A percentile compares a stretch with the other conserved stretches of the same genome.
Evolutionary conservation across 495 filamentous ascomycete genomes (phyloP).

Genomic region (Astrothelium subdiscretum): DNA sequence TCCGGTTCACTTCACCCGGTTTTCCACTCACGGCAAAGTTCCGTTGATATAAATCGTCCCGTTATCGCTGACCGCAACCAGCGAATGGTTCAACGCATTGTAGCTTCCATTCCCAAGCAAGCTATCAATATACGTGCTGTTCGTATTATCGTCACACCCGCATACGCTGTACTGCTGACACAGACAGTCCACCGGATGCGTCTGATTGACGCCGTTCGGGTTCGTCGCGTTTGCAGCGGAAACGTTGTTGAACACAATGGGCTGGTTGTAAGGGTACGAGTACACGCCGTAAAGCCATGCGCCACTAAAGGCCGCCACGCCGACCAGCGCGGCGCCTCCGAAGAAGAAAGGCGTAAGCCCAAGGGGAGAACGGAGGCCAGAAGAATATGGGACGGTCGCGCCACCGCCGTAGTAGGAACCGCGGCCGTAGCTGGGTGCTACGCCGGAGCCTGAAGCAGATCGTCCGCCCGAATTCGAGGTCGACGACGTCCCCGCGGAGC

Average conservation of each 20-base stretch:
- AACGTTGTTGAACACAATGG: slow-evolving; percentile 51
- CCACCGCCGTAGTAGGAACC: slow-evolving; percentile 73
- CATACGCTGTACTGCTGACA: slow-evolving; percentile 62
- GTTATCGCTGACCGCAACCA: slow-evolving; percentile 63
- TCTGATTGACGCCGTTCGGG: slow-evolving; percentile 46
- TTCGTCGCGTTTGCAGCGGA: slow-evolving; percentile 23
- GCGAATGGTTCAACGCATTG: slow-evolving; percentile 45
- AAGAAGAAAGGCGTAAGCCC: slow-evolving; percentile 50
- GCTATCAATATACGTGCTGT: slow-evolving; percentile 45
- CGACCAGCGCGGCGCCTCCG: slow-evolving; percentile 40
- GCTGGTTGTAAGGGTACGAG: slow-evolving; percentile 51
- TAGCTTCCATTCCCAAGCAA: slow-evolving; percentile 57
- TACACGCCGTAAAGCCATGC: slow-evolving; percentile 57
- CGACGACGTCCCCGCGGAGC: too few relatives aligned
- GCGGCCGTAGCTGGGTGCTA: slow-evolving; percentile 48
- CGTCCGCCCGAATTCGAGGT: slow-evolving; percentile 49
- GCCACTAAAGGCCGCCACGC: slow-evolving; percentile 47
- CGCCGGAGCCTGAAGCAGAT: slow-evolving; percentile 55
- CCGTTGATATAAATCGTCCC: slow-evolving; percentile 72
- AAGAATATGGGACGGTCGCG: slow-evolving; percentile 50
- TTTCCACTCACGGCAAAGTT: slow-evolving; percentile 71
- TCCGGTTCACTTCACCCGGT: slow-evolving; percentile 26
- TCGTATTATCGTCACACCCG: slow-evolving; percentile 69
- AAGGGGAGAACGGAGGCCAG: slow-evolving; percentile 45
- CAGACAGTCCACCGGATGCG: slow-evolving; percentile 59